Evolutionary conservation across 2,329 filamentous ascomycete genomes (phyloP), one percentile per base, ranked within the genome.

Genomic region (Sclerotinia spermophila): DNA sequence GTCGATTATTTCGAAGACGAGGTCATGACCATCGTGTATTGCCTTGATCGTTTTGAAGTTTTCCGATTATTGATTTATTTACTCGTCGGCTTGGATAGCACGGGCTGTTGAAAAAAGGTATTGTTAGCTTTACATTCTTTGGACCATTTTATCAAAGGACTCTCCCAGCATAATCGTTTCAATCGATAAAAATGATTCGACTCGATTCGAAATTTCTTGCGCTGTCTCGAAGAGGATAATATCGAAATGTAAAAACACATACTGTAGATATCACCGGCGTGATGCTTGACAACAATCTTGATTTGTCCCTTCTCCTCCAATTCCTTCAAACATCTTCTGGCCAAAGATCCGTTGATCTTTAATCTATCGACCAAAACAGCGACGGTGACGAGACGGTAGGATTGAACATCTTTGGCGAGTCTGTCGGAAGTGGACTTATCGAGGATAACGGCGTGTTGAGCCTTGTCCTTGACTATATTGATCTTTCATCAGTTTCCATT

Each of bases 381-480:
- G 81, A 98, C 92, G 82, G 96, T 98, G 86, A 99, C 94, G 84
- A 99, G 94, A 82, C 96, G 94, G 92, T 98, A 99, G 77, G 96
- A 97, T 86, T 98, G 96, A 81, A 99, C 96, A 90, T 99, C 96
- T 89, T 99, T 99, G 89, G 97, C 92, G 84, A 99, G 94, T 89
- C 96, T 97, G 86, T 99, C 96, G 79, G 92, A 92, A 82, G 92
- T 97, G 86, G 87, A 83, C 91, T 99, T 99, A 89, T 99, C 96
- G 86, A 99, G 93, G 82, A 98, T 89, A 85, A 99, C 96, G 85
- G 92, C 93, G 90, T 99, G 96, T 85, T 98, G 92, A 86, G 96
- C 95, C 94, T 99, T 99, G 90, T 99, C 96, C 96, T 99, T 99
- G 89, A 99, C 96, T 94, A 84, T 87, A 81, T 67, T 62, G 59